Base-by-base conservation (phyloP, 2,329 filamentous ascomycete species). In the Colletotrichum kahawae region DNA sequence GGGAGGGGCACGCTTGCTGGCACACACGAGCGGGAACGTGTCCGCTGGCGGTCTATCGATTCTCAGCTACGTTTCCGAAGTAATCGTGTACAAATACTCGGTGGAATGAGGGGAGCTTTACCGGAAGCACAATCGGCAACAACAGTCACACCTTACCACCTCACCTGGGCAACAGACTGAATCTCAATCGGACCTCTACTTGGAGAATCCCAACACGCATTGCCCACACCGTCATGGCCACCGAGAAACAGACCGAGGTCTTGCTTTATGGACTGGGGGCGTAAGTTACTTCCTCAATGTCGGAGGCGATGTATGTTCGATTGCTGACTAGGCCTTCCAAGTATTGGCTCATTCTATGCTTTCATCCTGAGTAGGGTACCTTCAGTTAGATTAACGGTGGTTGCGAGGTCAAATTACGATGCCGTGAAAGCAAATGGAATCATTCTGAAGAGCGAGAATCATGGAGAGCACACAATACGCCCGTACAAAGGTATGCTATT, bases 321-420 rank as follows among this genome's bases (percentile, higher is more conserved):
- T 36, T 34, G 14, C 56, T 75, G 63, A 75, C 63, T 9, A 5
- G 21, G 18, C 7, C 8, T 63, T 1, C 36, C 7, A 60, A 90
- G 89, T 0, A 90, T 91, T 67, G 90, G 90, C 33, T 90, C 88
- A 3, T 91, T 91, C 77, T 91, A 91, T 78, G 87, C 88, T 9
- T 91, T 90, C 74, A 86, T 91, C 43, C 78, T 91, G 0, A 85
- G 83, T 67, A 85, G 87, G 4, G 82, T 80, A 36, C 76, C 84
- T 4, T 82, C 85, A 33, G 85, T 89, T 21, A 82, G 85, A n/a
- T 85, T 92, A 27, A 92, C 90, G 0, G 89, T 91, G 3, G 88
- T 92, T 57, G 92, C 91, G 57, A 87, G 91, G 29, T 92, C 90
- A 1, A 92, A 93, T 79, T 92, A 90, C 81, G 82, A 85, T 9